Percentiles rank a stretch among this genome's conserved stretches.
These are phyloP conservation scores for Suillus discolor DNA, from an alignment of 768 basidiomycete species.

Conservation along the genomic window DNA sequence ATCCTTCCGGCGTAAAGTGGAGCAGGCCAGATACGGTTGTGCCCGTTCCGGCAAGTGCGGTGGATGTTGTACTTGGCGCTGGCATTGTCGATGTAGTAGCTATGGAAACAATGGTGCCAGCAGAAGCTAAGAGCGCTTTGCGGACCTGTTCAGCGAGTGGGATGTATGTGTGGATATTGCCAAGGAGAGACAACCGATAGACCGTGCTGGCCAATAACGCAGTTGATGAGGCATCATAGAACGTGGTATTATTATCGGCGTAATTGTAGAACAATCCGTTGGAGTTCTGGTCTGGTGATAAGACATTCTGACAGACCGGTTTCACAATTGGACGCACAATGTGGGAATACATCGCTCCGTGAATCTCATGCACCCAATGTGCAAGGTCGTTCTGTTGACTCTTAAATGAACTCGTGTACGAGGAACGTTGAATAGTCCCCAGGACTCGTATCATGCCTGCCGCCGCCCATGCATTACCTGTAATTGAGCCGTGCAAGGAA, in stretches of 20 bases:
- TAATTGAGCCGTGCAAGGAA: background rate
- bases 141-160: constrained; percentile 61
- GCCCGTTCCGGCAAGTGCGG: constrained; percentile 16
- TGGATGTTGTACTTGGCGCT: constrained; percentile 6
- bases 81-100: constrained; percentile 7
- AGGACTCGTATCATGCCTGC: constrained; percentile 85
- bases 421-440: constrained; percentile 68
- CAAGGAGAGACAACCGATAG: constrained; percentile 66
- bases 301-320: background rate
- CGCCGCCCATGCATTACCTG: constrained; percentile 90
- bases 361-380: constrained; percentile 73
- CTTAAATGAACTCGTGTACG: constrained; percentile 49
- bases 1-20: constrained; percentile 62
- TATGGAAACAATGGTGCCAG: constrained; percentile 20
- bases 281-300: constrained; percentile 6
- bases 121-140: constrained; percentile 32
- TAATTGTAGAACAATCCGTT: constrained; percentile 66
- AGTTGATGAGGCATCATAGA: constrained; percentile 73
- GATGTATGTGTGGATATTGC: constrained; percentile 50
- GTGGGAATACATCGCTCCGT: constrained; percentile 64
- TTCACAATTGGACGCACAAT: constrained; percentile 44
- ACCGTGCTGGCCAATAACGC: constrained; percentile 77
- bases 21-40: constrained; percentile 24
- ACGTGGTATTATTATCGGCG: constrained; percentile 56
- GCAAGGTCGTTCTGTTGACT: constrained; percentile 59